These are phyloP conservation scores for Borovskyia barvae DNA, from an alignment of 208 protist species.

Conservation along the genomic window DNA sequence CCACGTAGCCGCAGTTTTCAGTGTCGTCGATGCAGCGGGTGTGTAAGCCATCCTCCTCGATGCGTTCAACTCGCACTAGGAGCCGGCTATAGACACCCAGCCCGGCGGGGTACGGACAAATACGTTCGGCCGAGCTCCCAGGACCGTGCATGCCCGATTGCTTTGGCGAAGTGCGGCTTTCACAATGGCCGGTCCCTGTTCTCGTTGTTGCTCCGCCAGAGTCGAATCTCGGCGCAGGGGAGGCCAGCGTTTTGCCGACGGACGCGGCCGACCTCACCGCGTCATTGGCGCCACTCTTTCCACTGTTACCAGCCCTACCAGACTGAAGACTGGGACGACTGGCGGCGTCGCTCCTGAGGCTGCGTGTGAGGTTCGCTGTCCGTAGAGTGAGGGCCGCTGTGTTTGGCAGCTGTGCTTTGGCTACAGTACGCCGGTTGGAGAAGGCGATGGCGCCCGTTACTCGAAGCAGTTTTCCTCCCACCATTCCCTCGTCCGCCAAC, in stretches of 20 bases:
- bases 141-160: background rate
- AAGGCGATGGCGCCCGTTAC: conserved; percentile 17
- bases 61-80: conserved; percentile 57
- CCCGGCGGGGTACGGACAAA: conserved; percentile 46
- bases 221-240: no score
- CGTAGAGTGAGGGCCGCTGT: conserved; percentile 12
- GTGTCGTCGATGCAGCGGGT: conserved; percentile 29
- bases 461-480: conserved; percentile 31
- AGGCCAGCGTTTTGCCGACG: background rate
- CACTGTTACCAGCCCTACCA: background rate
- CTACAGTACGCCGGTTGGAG: conserved; percentile 4
- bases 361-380: conserved; percentile 13
- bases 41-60: conserved; percentile 61
- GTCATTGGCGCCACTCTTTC: background rate
- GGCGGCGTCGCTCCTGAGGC: background rate
- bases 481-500: conserved; percentile 20
- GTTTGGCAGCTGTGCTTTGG: conserved; percentile 18
- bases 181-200: conserved; percentile 13
- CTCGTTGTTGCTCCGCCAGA: background rate
- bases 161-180: conserved; percentile 42
- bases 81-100: conserved; percentile 46
- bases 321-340: no score
- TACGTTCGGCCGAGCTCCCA: conserved; percentile 29
- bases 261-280: background rate
- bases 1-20: conserved; percentile 21